Percentiles rank a stretch among this genome's conserved stretches.
Evolutionary conservation across 495 filamentous ascomycete genomes (phyloP).

Genomic region (Recurvomyces mirabilis): DNA sequence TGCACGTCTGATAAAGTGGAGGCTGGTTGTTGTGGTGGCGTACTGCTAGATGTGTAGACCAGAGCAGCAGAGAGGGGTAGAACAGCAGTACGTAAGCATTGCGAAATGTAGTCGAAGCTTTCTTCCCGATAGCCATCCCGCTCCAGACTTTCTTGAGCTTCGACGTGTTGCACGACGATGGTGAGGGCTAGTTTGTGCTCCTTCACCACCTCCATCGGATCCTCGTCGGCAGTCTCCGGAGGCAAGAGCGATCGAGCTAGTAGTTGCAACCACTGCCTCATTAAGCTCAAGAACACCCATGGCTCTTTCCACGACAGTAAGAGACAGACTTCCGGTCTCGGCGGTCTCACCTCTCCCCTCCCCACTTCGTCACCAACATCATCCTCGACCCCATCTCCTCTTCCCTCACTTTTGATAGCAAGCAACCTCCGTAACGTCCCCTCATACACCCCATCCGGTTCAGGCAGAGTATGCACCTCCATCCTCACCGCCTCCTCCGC

Average conservation of each 20-base stretch:
- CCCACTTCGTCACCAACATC: slow-evolving; percentile 1
- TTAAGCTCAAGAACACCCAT: slow-evolving; percentile 9
- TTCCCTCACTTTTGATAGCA: not conserved
- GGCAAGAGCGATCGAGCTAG: slow-evolving; percentile 9
- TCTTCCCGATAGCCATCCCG: slow-evolving; percentile 21
- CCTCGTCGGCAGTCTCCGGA: not conserved
- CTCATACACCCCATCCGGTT: slow-evolving; percentile 14
- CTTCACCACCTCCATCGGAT: slow-evolving; percentile 16
- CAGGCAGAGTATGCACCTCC: slow-evolving; percentile 17
- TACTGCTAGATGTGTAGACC: slow-evolving; percentile 11
- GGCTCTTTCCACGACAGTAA: slow-evolving; percentile 17
- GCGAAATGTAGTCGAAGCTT: slow-evolving; percentile 22
- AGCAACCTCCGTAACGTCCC: slow-evolving; percentile 11
- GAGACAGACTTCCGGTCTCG: slow-evolving; percentile 6
- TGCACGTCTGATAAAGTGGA: slow-evolving; percentile 12
- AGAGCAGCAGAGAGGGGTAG: slow-evolving; percentile 16
- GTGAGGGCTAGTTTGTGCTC: slow-evolving; percentile 10
- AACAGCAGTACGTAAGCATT: slow-evolving; percentile 19
- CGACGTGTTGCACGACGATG: slow-evolving; percentile 15
- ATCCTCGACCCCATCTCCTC: not conserved
- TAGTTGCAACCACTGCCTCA: slow-evolving; percentile 14
- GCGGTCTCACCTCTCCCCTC: slow-evolving; percentile 1
- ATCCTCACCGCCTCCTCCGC: slow-evolving; percentile 16
- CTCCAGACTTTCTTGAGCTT: slow-evolving; percentile 19
- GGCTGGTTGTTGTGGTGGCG: slow-evolving; percentile 14